phyloP scores from a whole-genome alignment of 2,329 filamentous ascomycete species.

The Hymenoscyphus scutula region DNA sequence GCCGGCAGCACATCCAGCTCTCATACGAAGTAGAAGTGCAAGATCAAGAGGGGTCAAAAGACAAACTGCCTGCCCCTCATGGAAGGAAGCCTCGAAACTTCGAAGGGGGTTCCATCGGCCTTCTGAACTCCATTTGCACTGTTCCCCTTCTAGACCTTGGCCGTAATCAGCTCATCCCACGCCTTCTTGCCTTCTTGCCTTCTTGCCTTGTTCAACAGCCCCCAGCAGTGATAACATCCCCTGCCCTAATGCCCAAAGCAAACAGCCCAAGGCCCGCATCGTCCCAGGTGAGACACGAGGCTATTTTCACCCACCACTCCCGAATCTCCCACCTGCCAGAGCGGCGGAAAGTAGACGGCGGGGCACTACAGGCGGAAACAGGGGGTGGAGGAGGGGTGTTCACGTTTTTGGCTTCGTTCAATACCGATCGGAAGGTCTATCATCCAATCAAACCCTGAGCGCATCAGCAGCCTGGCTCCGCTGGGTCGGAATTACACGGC shows the following conservation, averaged over 20 bases:
- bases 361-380: slow-evolving; percentile 1
- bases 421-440: not conserved
- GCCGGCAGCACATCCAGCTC: not conserved
- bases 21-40: not conserved
- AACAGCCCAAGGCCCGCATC: not conserved
- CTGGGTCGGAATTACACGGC: slow-evolving; percentile 1
- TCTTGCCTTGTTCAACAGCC: not conserved
- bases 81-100: slow-evolving; percentile 26
- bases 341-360: not conserved
- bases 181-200: not conserved
- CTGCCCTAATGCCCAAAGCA: not conserved
- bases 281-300: slow-evolving; percentile 3
- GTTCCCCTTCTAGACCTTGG: slow-evolving; percentile 9
- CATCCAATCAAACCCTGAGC: slow-evolving; percentile 2
- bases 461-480: not conserved
- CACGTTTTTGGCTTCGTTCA: not conserved
- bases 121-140: not conserved
- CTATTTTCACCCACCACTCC: not conserved
- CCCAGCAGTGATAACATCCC: slow-evolving; percentile 1
- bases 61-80: slow-evolving; percentile 22
- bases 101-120: slow-evolving; percentile 18
- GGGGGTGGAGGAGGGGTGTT: not conserved
- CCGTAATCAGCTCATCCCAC: slow-evolving; percentile 15
- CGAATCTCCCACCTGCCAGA: not conserved
- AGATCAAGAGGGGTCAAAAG: not conserved